Percentiles rank a stretch among this genome's conserved stretches.
These are phyloP conservation scores for Porogramme epimiltina DNA, from an alignment of 1,284 basidiomycete genomes.

Conservation along the genomic window DNA sequence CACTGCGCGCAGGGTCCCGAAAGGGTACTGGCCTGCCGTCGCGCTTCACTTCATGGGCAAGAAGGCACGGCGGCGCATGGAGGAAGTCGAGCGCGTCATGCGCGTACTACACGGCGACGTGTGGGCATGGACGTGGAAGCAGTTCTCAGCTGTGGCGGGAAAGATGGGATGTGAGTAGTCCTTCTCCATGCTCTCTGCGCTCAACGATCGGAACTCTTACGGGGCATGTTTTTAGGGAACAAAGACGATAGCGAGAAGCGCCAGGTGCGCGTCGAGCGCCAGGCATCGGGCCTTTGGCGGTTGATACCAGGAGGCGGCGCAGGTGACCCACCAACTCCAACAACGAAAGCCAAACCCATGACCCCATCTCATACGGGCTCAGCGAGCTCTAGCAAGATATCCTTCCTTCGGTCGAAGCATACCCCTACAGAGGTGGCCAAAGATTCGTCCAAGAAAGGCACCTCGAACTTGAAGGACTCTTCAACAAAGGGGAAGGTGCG, in stretches of 20 bases:
- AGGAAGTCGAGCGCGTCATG: slow-evolving; percentile 67
- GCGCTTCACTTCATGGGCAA: slow-evolving; percentile 68
- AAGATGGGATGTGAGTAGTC: slow-evolving; percentile 71
- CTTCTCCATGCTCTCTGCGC: neutral
- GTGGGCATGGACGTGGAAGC: slow-evolving; percentile 77
- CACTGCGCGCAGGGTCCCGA: slow-evolving; percentile 59
- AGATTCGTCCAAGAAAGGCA: too few species aligned
- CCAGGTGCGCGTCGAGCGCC: slow-evolving; percentile 54
- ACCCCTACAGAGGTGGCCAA: neutral
- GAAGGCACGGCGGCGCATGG: slow-evolving; percentile 60
- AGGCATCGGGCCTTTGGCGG: slow-evolving; percentile 56
- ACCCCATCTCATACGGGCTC: neutral
- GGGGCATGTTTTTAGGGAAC: slow-evolving; percentile 46
- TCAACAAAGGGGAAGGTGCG: neutral
- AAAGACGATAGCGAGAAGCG: slow-evolving; percentile 55
- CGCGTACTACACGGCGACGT: slow-evolving; percentile 65
- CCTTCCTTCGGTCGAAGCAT: slow-evolving; percentile 3
- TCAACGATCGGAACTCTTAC: neutral
- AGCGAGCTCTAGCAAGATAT: slow-evolving; percentile 1
- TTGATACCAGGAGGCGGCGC: slow-evolving; percentile 44
- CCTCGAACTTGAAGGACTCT: slow-evolving; percentile 1
- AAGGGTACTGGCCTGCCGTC: slow-evolving; percentile 73
- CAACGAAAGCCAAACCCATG: slow-evolving; percentile 1
- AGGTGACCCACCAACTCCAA: slow-evolving; percentile 3
- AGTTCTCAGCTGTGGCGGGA: slow-evolving; percentile 66